Evolutionary conservation across 73 alveolate species (phyloP), one percentile per base, ranked within the genome.

Genomic region (Paramecium bursaria): DNA sequence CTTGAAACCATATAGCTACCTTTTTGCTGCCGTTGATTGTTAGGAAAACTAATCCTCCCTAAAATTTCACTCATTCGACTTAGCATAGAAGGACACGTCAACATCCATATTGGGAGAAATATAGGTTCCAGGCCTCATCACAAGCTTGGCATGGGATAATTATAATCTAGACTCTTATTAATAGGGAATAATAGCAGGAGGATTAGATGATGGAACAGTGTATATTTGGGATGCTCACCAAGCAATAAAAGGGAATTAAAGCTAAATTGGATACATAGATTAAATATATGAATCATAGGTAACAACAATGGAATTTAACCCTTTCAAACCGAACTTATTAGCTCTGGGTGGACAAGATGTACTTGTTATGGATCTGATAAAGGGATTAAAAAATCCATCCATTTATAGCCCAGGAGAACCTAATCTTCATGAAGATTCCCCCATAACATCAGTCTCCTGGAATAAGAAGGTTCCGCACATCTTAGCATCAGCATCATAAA

Each of bases 291-390:
- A 67, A 7, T 80, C 77, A 14, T 88, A 90, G 0, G 97, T 94
- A 51, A 61, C 73, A 52, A 51, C 96, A 19, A 74, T 94, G 17
- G 93, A 92, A 74, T 92, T 92, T 90, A 92, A 93, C 80, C 95
- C 95, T 11, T 88, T 87, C 54, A 94, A 90, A 61, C 93, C 91
- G 53, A 94, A 94, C 55, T 87, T 94, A 33, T 57, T 94, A 5
- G 98, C 98, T 9, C 29, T 86, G 14, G 98, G 97, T 26, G 98
- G 97, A 6, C 21, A 86, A 33, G 96, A 92, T 44, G 96, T 92
- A 15, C 79, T 94, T 21, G 93, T 94, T 57, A 85, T 87, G 46
- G 96, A 94, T 86, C 74, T 94, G 77, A 53, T 91, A n/a, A 92
- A 90, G 85, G 77, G 49, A 27, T 55, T 74, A 23, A 44, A 85